phyloP scores from a whole-genome alignment of 176 grass and related monocot species.

The Oryza punctata region DNA sequence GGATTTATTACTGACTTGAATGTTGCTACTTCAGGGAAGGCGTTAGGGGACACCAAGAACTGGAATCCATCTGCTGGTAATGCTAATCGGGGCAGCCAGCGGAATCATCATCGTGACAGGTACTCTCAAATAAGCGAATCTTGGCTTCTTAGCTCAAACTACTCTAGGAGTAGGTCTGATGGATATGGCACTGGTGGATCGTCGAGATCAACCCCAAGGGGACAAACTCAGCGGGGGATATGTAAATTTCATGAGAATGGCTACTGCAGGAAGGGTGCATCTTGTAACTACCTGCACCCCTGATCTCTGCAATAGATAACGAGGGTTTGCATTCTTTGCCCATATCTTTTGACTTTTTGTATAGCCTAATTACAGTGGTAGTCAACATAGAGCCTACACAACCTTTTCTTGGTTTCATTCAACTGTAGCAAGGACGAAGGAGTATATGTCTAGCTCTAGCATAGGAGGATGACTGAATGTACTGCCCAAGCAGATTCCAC shows the following conservation, averaged over 20 bases:
- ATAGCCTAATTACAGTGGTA: slow-evolving; percentile 64
- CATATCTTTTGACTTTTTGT: slow-evolving; percentile 54
- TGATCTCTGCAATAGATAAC: slow-evolving; percentile 43
- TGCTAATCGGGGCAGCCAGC: slow-evolving; percentile 46
- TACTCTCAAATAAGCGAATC: slow-evolving; percentile 50
- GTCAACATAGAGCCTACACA: slow-evolving; percentile 41
- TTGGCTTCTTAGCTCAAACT: slow-evolving; percentile 55
- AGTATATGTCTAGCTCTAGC: slow-evolving; percentile 52
- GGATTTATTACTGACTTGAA: slow-evolving; percentile 36
- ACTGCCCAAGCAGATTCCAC: slow-evolving; percentile 36
- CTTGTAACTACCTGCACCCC: slow-evolving; percentile 77
- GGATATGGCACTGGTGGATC: slow-evolving; percentile 51
- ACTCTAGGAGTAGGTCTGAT: slow-evolving; percentile 47
- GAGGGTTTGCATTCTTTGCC: slow-evolving; percentile 42
- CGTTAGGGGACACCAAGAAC: slow-evolving; percentile 40
- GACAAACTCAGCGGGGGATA: slow-evolving; percentile 48
- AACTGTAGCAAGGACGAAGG: slow-evolving; percentile 40
- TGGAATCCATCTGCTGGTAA: slow-evolving; percentile 40
- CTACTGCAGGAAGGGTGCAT: slow-evolving; percentile 82
- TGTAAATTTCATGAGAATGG: slow-evolving; percentile 86
- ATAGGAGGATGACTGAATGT: slow-evolving; percentile 33
- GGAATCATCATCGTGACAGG: slow-evolving; percentile 35
- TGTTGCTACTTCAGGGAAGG: slow-evolving; percentile 46
- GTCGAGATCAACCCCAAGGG: slow-evolving; percentile 50
- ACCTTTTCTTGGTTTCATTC: slow-evolving; percentile 40